phyloP scores from a whole-genome alignment of 371 early-diverging fungal species.

The Apophysomyces trapeziformis region DNA sequence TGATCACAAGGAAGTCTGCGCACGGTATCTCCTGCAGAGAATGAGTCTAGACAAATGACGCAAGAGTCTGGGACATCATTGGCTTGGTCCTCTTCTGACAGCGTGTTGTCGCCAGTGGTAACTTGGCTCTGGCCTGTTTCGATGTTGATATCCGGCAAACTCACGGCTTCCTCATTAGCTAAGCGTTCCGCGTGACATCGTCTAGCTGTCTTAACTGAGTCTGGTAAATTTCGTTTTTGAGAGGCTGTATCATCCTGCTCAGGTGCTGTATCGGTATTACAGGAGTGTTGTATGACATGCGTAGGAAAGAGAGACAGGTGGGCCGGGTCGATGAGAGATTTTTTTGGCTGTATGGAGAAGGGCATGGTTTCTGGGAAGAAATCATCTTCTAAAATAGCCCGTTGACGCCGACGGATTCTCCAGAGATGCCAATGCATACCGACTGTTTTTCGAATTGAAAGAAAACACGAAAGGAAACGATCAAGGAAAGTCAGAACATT shows the following conservation, averaged over 20 bases:
- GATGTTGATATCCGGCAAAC: neutral
- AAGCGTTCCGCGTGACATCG: neutral
- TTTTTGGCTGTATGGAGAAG: constrained; percentile 13
- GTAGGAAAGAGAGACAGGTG: constrained; percentile 39
- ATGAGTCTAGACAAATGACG: constrained; percentile 83
- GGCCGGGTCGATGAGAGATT: constrained; percentile 37
- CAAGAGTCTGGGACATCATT: constrained; percentile 52
- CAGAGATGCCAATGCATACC: constrained; percentile 58
- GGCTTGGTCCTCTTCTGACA: neutral
- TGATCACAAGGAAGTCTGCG: constrained; percentile 78
- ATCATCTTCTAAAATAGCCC: constrained; percentile 40
- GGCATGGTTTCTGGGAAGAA: constrained; percentile 20
- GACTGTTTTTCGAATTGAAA: constrained; percentile 25
- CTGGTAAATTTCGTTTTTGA: neutral
- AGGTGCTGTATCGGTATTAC: neutral
- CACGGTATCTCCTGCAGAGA: constrained; percentile 63
- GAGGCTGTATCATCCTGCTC: neutral
- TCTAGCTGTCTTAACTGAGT: neutral
- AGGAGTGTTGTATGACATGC: constrained; percentile 37
- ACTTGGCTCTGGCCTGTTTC: neutral
- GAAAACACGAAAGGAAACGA: neutral
- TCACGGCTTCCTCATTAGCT: neutral
- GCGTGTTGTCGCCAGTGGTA: neutral
- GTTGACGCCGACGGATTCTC: constrained; percentile 48
- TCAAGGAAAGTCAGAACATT: constrained; percentile 6